These are phyloP conservation scores for Kluyveromyces lactis DNA, from an alignment of 805 yeast species.

Conservation along the genomic window DNA sequence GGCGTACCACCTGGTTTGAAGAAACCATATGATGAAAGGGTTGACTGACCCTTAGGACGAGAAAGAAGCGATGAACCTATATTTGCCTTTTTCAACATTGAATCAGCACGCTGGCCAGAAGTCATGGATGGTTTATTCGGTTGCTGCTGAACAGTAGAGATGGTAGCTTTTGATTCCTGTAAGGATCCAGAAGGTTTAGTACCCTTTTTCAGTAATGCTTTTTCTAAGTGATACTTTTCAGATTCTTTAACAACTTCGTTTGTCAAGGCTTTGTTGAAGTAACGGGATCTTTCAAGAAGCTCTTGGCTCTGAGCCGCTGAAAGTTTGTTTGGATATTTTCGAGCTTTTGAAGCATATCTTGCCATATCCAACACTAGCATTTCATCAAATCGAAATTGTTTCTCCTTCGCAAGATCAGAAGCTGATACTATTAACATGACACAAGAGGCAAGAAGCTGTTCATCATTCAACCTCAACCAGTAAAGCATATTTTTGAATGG, in stretches of 20 bases:
- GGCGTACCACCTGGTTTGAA: slow-evolving; percentile 22
- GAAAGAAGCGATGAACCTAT: slow-evolving; percentile 21
- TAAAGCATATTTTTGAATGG: slow-evolving; percentile 62
- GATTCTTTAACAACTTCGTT: slow-evolving; percentile 40
- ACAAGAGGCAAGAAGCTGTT: slow-evolving; percentile 57
- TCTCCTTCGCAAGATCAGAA: slow-evolving; percentile 53
- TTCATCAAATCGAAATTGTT: slow-evolving; percentile 43
- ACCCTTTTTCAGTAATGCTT: slow-evolving; percentile 14
- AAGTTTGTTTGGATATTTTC: slow-evolving; percentile 60
- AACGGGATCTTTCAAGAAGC: slow-evolving; percentile 52
- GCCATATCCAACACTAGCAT: slow-evolving; percentile 49
- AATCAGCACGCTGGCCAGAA: slow-evolving; percentile 18
- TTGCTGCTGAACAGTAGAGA: not conserved
- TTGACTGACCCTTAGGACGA: slow-evolving; percentile 28
- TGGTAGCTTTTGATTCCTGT: slow-evolving; percentile 6
- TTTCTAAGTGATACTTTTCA: slow-evolving; percentile 30
- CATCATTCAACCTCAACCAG: slow-evolving; percentile 80
- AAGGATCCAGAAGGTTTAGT: slow-evolving; percentile 7
- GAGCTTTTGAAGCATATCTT: slow-evolving; percentile 56
- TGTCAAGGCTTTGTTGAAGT: slow-evolving; percentile 46
- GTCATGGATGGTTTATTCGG: not conserved
- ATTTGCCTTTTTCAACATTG: slow-evolving; percentile 25
- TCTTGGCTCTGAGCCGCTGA: slow-evolving; percentile 57
- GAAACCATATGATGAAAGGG: slow-evolving; percentile 32
- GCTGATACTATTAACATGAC: slow-evolving; percentile 60